Conservation (phyloP, 495 filamentous ascomycete species). For the Geoglossum glabrum region DNA sequence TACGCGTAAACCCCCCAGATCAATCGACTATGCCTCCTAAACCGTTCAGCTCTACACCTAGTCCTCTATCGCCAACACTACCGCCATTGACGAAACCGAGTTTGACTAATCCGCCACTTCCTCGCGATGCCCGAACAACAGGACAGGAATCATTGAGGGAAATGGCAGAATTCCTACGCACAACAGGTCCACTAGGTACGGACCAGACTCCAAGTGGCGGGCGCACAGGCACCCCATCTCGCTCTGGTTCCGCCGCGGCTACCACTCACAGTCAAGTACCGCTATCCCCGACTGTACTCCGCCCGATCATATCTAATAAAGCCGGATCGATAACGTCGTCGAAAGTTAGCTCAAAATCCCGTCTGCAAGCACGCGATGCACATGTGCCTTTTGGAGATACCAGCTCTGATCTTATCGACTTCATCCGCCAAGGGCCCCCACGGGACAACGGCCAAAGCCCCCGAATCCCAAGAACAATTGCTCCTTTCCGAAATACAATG, state of each 20-base stretch:
- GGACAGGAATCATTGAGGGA: constrained; percentile 45
- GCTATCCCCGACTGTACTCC: neutral
- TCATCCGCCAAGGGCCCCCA: constrained; percentile 69
- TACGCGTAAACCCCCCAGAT: neutral
- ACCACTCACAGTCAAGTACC: neutral
- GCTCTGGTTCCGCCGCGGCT: neutral
- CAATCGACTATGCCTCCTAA: neutral
- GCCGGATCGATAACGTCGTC: neutral
- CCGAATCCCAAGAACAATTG: constrained; percentile 63
- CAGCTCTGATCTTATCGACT: constrained; percentile 79
- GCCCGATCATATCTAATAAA: neutral
- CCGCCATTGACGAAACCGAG: neutral
- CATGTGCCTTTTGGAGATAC: constrained; percentile 35
- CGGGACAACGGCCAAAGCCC: constrained; percentile 22
- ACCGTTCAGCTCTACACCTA: neutral
- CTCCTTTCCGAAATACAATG: constrained; percentile 67
- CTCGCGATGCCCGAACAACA: constrained; percentile 46
- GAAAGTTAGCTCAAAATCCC: constrained; percentile 9
- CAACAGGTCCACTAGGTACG: constrained; percentile 41
- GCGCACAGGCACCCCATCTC: neutral
- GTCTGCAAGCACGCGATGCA: constrained; percentile 55
- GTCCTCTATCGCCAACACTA: neutral
- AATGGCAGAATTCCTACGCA: constrained; percentile 70
- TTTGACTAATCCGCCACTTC: constrained; percentile 11
- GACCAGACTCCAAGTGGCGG: constrained; percentile 1